Evolutionary conservation across 208 protist species (phyloP).

Genomic region (Jaenimonas drosophilae): DNA sequence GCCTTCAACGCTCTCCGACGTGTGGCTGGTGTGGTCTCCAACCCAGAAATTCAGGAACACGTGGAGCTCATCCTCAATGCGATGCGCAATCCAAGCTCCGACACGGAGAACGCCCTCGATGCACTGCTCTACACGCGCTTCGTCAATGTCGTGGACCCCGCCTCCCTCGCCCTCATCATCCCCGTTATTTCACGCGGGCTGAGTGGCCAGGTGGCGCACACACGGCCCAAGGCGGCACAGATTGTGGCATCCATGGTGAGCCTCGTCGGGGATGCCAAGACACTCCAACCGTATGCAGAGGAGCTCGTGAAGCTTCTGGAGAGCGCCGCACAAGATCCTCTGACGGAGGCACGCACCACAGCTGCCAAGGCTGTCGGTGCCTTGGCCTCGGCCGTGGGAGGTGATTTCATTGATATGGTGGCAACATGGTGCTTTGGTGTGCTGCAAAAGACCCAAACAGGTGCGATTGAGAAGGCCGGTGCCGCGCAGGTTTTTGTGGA

Average conservation of each 20-base stretch:
- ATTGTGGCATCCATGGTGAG: slow-evolving; percentile 86
- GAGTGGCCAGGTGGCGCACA: slow-evolving; percentile 46
- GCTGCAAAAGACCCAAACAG: slow-evolving; percentile 51
- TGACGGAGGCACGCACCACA: slow-evolving; percentile 72
- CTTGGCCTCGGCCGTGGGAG: slow-evolving; percentile 62
- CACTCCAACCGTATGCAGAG: slow-evolving; percentile 78
- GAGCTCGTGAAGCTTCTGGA: slow-evolving; percentile 79
- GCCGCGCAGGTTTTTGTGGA: slow-evolving; percentile 88
- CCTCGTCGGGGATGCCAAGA: slow-evolving; percentile 76
- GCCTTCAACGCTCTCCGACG: slow-evolving; percentile 78
- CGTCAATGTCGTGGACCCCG: slow-evolving; percentile 85
- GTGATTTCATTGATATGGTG: slow-evolving; percentile 53
- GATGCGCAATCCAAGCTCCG: slow-evolving; percentile 77
- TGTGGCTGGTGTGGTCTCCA: slow-evolving; percentile 86
- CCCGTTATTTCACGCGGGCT: slow-evolving; percentile 84
- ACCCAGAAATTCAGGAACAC: slow-evolving; percentile 88
- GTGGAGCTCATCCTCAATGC: slow-evolving; percentile 84
- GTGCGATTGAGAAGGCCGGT: slow-evolving; percentile 83
- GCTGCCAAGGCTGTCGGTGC: slow-evolving; percentile 80
- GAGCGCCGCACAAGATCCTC: slow-evolving; percentile 78
- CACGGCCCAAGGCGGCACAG: slow-evolving; percentile 86
- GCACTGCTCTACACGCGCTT: slow-evolving; percentile 91
- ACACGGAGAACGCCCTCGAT: slow-evolving; percentile 86
- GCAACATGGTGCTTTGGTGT: slow-evolving; percentile 73
- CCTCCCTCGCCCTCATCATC: slow-evolving; percentile 89